Base-by-base conservation (phyloP, 2,329 filamentous ascomycete genomes). In the Monilinia vaccinii-corymbosi region DNA sequence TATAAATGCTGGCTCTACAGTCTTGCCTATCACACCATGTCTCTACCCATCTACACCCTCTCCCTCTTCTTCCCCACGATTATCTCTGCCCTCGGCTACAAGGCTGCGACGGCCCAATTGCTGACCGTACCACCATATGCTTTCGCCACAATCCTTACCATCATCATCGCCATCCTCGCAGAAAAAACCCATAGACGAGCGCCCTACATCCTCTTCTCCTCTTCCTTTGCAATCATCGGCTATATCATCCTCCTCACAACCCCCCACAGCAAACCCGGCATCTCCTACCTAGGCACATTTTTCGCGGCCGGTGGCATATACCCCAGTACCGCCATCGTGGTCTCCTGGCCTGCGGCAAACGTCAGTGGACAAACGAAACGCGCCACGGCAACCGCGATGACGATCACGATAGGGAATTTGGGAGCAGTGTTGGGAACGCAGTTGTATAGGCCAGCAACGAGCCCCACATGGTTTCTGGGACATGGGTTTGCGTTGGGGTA, bases 1-100 rank as follows among this genome's bases (percentile, higher is more conserved):
- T 81, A 82, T 1, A 89, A 86, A 68, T 85, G 85, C 67, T 89
- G 84, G 84, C 76, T 91, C 0, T 91, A 91, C 64, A 85, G 86
- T 0, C 70, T 89, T 0, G 81, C 79, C 0, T 90, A 89, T 66
- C 87, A 91, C 69, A 89, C 86, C 6, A 84, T 90, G 77, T 87
- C 83, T 60, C 72, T 91, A 14, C 81, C 81, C 0, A 72, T 83
- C 0, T 84, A 83, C 61, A 82, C 80, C 0, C 72, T 81, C 6
- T 77, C 84, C 0, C 71, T 83, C 3, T 84, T 83, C 59, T 60
- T 83, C 70, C 80, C 79, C 0, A 81, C 78, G 0, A 83, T 83
- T 49, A 82, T 83, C 57, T 75, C 74, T 28, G 74, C 77, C 23
- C 75, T 83, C 0, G 81, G 81, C 14, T 84, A 82, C 66, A 76